Evolutionary conservation across 805 yeast genomes (phyloP).

Genomic region (Teunomyces cretensis): DNA sequence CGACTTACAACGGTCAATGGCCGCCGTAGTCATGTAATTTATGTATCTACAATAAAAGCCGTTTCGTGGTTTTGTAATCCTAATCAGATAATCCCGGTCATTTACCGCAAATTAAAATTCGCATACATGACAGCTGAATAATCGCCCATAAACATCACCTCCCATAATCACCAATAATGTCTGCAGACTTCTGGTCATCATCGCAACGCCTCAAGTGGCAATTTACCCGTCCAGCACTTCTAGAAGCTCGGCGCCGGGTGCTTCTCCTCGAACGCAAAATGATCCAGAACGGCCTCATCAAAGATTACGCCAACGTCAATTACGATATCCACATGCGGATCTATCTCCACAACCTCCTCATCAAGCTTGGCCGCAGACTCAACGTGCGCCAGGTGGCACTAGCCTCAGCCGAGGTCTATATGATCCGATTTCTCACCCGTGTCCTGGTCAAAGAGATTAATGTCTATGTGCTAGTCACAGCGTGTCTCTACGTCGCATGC

Average conservation of each 20-base stretch:
- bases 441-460: slow-evolving; percentile 81
- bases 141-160: neutral
- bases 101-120: neutral
- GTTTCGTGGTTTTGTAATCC: too few species aligned
- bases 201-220: slow-evolving; percentile 85
- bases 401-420: slow-evolving; percentile 85
- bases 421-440: slow-evolving; percentile 71
- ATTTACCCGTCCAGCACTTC: slow-evolving; percentile 60
- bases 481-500: slow-evolving; percentile 86
- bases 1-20: too few species aligned
- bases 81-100: neutral
- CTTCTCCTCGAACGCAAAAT: slow-evolving; percentile 41
- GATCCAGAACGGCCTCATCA: slow-evolving; percentile 43
- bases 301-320: slow-evolving; percentile 45
- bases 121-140: neutral
- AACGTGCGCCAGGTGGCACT: slow-evolving; percentile 79
- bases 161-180: slow-evolving; percentile 43
- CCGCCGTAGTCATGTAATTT: too few species aligned
- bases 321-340: slow-evolving; percentile 68
- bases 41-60: too few species aligned
- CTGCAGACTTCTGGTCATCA: slow-evolving; percentile 87
- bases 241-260: slow-evolving; percentile 43
- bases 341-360: slow-evolving; percentile 71
- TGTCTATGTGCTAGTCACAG: slow-evolving; percentile 73
- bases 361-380: slow-evolving; percentile 75